Percentiles rank a stretch among this genome's conserved stretches.
Conservation (phyloP, 495 filamentous ascomycete genomes). For the Friedmanniomyces endolithicus region DNA sequence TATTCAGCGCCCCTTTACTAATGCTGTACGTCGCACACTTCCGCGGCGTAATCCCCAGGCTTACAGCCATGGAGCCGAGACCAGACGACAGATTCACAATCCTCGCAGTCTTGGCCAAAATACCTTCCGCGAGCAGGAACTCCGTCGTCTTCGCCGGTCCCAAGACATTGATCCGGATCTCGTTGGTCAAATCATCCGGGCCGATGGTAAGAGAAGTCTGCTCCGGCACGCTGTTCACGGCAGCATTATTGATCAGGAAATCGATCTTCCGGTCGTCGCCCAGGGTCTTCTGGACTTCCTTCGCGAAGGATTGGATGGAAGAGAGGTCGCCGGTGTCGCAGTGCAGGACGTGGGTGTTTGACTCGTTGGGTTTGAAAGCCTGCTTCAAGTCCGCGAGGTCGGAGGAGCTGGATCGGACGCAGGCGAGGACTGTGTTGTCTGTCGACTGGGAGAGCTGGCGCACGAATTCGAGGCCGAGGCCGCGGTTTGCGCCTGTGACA, state of each 20-base stretch:
- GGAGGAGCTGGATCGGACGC: constrained; percentile 31
- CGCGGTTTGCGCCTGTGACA: constrained; percentile 45
- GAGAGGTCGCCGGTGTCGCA: constrained; percentile 30
- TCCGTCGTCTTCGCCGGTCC: constrained; percentile 33
- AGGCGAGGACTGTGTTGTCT: constrained; percentile 40
- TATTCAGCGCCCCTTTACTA: constrained; percentile 35
- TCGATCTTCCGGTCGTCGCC: constrained; percentile 28
- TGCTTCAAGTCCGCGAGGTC: constrained; percentile 27
- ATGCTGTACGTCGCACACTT: constrained; percentile 31
- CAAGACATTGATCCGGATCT: constrained; percentile 32
- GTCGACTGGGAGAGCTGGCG: constrained; percentile 36
- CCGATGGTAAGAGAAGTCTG: constrained; percentile 31
- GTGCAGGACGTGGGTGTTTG: constrained; percentile 34
- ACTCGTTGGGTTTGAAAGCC: constrained; percentile 1
- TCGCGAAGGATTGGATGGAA: constrained; percentile 23
- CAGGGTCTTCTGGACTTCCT: constrained; percentile 27
- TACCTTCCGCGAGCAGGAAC: constrained; percentile 21
- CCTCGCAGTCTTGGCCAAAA: constrained; percentile 14
- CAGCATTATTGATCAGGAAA: constrained; percentile 36
- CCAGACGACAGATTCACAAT: constrained; percentile 34
- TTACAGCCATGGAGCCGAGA: constrained; percentile 21
- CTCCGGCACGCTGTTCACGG: constrained; percentile 27
- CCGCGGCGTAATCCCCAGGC: constrained; percentile 7
- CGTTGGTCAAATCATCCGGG: constrained; percentile 23
- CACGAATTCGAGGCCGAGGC: constrained; percentile 44